phyloP scores from a whole-genome alignment of 495 filamentous ascomycete species.

The Peziza echinospora region DNA sequence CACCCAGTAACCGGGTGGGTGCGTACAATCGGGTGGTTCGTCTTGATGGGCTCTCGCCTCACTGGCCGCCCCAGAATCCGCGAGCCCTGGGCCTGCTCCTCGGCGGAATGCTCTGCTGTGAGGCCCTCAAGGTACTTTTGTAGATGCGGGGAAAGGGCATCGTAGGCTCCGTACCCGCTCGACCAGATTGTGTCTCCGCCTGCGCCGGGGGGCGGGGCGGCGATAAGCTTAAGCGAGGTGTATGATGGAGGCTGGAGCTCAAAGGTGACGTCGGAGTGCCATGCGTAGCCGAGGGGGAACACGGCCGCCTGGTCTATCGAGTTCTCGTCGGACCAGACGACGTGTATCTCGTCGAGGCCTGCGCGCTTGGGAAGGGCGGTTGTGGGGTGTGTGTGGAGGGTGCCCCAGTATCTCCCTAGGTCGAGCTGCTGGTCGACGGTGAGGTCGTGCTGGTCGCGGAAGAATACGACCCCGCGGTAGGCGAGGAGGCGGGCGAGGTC shows the following conservation, averaged over 20 bases:
- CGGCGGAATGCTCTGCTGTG: slow-evolving; percentile 47
- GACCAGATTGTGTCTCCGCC: slow-evolving; percentile 62
- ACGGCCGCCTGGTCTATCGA: slow-evolving; percentile 35
- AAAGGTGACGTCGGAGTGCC: slow-evolving; percentile 50
- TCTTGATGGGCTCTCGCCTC: slow-evolving; percentile 28
- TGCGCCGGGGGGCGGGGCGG: slow-evolving; percentile 42
- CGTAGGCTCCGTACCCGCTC: slow-evolving; percentile 52
- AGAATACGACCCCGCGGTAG: slow-evolving; percentile 50
- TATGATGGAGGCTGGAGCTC: slow-evolving; percentile 62
- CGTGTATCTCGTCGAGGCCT: slow-evolving; percentile 43
- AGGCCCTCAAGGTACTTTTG: slow-evolving; percentile 49
- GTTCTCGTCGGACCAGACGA: slow-evolving; percentile 43
- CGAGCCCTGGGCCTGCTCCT: slow-evolving; percentile 47
- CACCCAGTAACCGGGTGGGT: slow-evolving; percentile 55
- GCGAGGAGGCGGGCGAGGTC: slow-evolving; percentile 53
- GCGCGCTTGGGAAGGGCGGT: slow-evolving; percentile 20
- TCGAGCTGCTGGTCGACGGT: slow-evolving; percentile 37
- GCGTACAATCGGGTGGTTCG: slow-evolving; percentile 47
- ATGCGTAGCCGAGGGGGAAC: slow-evolving; percentile 32
- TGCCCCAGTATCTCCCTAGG: slow-evolving; percentile 44
- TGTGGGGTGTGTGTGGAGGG: slow-evolving; percentile 38
- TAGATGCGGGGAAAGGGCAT: slow-evolving; percentile 43
- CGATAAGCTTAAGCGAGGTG: slow-evolving; percentile 46
- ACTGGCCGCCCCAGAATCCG: slow-evolving; percentile 38
- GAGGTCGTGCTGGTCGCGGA: slow-evolving; percentile 47